Percentiles rank a stretch among this genome's conserved stretches.
These are phyloP conservation scores for Crithidia fasciculata DNA, from an alignment of 208 protist genomes.

Conservation along the genomic window DNA sequence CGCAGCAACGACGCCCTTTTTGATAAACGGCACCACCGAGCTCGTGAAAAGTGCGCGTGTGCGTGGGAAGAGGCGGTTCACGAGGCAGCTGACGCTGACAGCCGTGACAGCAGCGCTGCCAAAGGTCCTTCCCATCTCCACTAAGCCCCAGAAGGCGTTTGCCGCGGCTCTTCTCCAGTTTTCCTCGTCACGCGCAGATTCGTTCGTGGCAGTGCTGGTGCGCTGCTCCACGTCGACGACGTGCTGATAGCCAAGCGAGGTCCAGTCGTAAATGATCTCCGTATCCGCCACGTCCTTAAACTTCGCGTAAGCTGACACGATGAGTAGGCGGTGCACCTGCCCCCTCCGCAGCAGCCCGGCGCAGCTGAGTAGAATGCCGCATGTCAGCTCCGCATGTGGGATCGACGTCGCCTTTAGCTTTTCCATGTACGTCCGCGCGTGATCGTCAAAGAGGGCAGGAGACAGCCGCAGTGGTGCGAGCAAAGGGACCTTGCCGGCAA, in stretches of 20 bases:
- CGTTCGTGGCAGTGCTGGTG: neutral
- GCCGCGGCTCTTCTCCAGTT: neutral
- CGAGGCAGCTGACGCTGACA: neutral
- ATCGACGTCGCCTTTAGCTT: no score
- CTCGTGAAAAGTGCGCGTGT: neutral
- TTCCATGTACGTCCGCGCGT: no score
- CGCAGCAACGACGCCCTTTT: neutral
- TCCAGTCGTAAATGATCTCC: neutral
- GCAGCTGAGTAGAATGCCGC: neutral
- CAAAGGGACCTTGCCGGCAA: no score
- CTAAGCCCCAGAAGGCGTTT: neutral
- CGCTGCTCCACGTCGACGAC: neutral
- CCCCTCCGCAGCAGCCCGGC: neutral
- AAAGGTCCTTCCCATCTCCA: neutral
- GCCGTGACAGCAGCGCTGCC: neutral
- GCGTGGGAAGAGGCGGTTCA: neutral
- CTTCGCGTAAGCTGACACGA: neutral
- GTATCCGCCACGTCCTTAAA: neutral
- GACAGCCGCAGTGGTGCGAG: no score
- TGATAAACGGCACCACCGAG: neutral
- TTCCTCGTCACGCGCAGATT: neutral
- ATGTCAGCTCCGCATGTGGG: neutral
- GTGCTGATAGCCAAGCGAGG: neutral
- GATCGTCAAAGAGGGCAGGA: no score
- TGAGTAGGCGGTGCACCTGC: neutral